Conservation (phyloP, 805 yeast genomes). For the Tanozyma kutaoensis region DNA sequence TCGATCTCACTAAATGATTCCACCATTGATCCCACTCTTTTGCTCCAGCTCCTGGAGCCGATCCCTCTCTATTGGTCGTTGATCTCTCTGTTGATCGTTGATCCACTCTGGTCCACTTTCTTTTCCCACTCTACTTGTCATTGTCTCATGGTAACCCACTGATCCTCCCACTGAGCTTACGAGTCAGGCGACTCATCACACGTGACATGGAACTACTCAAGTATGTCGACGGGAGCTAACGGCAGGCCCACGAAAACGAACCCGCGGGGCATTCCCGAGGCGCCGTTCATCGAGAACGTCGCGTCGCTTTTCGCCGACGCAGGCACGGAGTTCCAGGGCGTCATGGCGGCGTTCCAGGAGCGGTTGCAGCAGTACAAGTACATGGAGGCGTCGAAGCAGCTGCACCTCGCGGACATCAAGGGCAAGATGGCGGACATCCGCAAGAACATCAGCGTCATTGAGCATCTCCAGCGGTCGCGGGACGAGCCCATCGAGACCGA, state of each 20-base stretch:
- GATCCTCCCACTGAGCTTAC: too few species aligned
- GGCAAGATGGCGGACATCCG: constrained; percentile 21
- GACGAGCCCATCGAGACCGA: constrained; percentile 41
- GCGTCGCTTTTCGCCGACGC: constrained; percentile 58
- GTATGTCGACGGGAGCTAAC: too few species aligned
- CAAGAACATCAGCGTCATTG: constrained; percentile 67
- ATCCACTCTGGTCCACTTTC: too few species aligned
- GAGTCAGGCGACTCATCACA: too few species aligned
- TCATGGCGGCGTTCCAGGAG: constrained; percentile 70
- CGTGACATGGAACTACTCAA: too few species aligned
- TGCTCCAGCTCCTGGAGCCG: too few species aligned
- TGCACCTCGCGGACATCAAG: constrained; percentile 37
- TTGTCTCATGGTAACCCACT: too few species aligned
- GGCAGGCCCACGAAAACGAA: constrained; percentile 48
- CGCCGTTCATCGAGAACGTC: constrained; percentile 82
- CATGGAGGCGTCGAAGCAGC: constrained; percentile 54
- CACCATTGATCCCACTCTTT: too few species aligned
- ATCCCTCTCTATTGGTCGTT: too few species aligned
- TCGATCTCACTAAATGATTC: too few species aligned
- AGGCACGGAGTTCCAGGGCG: constrained; percentile 50
- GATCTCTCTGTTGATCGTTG: too few species aligned
- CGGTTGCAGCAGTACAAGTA: constrained; percentile 81
- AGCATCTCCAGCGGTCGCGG: constrained; percentile 38
- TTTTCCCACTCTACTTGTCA: too few species aligned
- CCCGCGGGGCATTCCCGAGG: constrained; percentile 94